Conservation (phyloP, 371 early-diverging fungal species). For the Mortierella polycephala region DNA sequence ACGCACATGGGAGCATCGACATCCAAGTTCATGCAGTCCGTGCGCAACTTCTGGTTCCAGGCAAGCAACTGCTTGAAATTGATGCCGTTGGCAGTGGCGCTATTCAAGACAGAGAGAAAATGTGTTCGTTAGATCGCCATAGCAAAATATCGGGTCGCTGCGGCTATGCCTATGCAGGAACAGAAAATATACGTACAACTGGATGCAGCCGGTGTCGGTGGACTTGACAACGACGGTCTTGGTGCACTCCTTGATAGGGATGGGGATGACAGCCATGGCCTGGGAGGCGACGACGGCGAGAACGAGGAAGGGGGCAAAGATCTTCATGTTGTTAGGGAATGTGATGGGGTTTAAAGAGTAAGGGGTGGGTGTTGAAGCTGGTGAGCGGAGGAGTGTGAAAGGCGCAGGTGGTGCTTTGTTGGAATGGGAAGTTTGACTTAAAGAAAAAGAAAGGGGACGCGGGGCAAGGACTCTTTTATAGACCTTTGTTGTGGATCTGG, state of each 20-base stretch:
- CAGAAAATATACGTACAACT: conserved; percentile 17
- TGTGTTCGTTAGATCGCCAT: too few species aligned
- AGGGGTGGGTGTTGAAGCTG: background rate
- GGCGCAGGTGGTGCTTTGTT: conserved; percentile 1
- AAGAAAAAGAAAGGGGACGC: conserved; percentile 20
- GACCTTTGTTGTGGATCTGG: background rate
- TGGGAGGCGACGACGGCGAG: conserved; percentile 41
- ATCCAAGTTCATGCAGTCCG: conserved; percentile 31
- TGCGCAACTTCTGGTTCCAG: conserved; percentile 27
- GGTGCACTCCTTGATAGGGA: conserved; percentile 31
- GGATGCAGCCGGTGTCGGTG: conserved; percentile 29
- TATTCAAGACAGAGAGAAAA: background rate
- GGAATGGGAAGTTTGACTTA: conserved; percentile 51
- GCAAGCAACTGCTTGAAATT: conserved; percentile 18
- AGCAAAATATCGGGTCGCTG: too few species aligned
- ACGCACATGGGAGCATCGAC: conserved; percentile 20
- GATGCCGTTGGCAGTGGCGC: conserved; percentile 12
- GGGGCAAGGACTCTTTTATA: conserved; percentile 18
- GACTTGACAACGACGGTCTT: conserved; percentile 38
- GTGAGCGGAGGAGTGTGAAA: conserved; percentile 2
- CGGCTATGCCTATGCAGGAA: too few species aligned
- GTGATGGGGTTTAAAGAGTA: background rate
- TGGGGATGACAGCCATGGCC: conserved; percentile 44
- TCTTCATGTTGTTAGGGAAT: conserved; percentile 27
- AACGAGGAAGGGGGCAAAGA: conserved; percentile 28